phyloP scores from a whole-genome alignment of 1,139 yeast genomes.

The Yamadazyma dendronema region DNA sequence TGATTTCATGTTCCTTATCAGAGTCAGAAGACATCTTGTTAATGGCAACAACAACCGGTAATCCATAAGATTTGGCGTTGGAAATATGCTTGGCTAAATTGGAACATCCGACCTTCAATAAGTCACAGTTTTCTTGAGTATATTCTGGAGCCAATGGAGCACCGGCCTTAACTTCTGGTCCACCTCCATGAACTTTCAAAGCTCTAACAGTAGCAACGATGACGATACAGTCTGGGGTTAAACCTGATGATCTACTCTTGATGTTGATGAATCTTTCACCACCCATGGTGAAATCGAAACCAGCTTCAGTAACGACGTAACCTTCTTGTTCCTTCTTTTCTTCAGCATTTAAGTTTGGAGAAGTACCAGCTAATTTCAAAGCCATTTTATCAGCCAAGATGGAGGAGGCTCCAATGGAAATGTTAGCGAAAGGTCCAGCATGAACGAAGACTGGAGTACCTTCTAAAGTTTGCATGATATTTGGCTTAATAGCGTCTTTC shows the following conservation, averaged over 20 bases:
- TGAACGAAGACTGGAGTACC: slow-evolving; percentile 98
- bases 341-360: slow-evolving; percentile 45
- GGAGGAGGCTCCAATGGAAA: slow-evolving; percentile 94
- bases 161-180: slow-evolving; percentile 97
- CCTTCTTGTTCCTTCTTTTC: slow-evolving; percentile 69
- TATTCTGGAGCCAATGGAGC: slow-evolving; percentile 85
- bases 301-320: slow-evolving; percentile 95
- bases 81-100: slow-evolving; percentile 89
- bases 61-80: slow-evolving; percentile 82
- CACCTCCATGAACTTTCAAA: slow-evolving; percentile 96
- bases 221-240: slow-evolving; percentile 87
- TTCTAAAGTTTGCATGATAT: slow-evolving; percentile 95
- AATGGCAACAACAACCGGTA: slow-evolving; percentile 95
- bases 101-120: slow-evolving; percentile 80
- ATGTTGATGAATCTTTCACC: slow-evolving; percentile 97
- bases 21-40: slow-evolving; percentile 89
- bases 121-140: slow-evolving; percentile 80
- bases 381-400: slow-evolving; percentile 96
- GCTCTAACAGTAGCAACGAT: slow-evolving; percentile 98
- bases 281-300: slow-evolving; percentile 99
- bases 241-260: slow-evolving; percentile 91
- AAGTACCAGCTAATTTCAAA: slow-evolving; percentile 81
- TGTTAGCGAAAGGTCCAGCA: slow-evolving; percentile 98
- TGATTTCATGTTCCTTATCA: slow-evolving; percentile 77
- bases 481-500: slow-evolving; percentile 97